These are phyloP conservation scores for Ustilago lituana DNA, from an alignment of 1,284 basidiomycete genomes.

Conservation along the genomic window DNA sequence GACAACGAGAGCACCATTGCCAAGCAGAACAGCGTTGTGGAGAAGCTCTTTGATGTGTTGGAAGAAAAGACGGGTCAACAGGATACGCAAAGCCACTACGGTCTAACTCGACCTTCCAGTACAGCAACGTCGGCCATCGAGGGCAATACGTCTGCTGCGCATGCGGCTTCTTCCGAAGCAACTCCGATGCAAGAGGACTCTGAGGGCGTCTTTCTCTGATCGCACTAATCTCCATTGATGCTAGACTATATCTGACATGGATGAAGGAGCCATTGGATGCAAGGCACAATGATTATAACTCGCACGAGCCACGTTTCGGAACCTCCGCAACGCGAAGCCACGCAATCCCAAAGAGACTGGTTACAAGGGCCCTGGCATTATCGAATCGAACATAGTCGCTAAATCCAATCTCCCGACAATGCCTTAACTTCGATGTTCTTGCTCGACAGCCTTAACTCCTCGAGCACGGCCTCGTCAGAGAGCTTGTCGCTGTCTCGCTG, in stretches of 20 bases:
- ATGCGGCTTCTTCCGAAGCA: not conserved
- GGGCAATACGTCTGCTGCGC: not conserved
- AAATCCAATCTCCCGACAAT: conserved; percentile 53
- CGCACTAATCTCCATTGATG: no score
- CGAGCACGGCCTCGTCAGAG: conserved; percentile 38
- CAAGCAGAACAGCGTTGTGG: conserved; percentile 37
- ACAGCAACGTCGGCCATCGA: not conserved
- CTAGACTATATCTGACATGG: no score
- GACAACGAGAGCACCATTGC: conserved; percentile 40
- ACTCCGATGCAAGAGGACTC: conserved; percentile 37
- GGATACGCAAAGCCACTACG: conserved; percentile 25
- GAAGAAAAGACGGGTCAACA: conserved; percentile 27
- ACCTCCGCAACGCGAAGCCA: no score
- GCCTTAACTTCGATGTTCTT: conserved; percentile 37
- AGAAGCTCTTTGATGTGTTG: conserved; percentile 32
- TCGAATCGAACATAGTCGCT: no score
- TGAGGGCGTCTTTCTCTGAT: conserved; percentile 33
- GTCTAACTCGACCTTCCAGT: conserved; percentile 16
- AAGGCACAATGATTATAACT: no score
- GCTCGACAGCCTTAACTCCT: conserved; percentile 38
- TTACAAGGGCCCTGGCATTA: no score
- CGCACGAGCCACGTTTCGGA: no score
- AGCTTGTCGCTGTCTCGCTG: conserved; percentile 24
- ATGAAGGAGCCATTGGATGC: no score
- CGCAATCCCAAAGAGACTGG: no score